Percentiles rank a stretch among this genome's conserved stretches.
These are phyloP conservation scores for Clathrus columnatus DNA, from an alignment of 768 basidiomycete species.

Conservation along the genomic window DNA sequence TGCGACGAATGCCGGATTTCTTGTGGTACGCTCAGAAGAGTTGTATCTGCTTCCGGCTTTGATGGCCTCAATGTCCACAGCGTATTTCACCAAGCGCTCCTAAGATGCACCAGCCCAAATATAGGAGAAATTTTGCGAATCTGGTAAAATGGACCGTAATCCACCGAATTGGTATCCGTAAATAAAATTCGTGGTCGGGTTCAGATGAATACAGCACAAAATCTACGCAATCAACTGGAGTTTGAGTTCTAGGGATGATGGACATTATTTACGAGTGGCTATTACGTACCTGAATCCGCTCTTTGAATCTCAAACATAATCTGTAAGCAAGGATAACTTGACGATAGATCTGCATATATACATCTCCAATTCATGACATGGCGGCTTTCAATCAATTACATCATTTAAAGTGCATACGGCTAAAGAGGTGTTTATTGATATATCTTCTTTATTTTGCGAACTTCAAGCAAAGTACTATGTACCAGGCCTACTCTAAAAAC, in stretches of 20 bases:
- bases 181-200: too few species aligned
- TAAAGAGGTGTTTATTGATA: conserved; percentile 27
- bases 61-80: not conserved
- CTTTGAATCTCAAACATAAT: too few species aligned
- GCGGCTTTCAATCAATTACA: conserved; percentile 18
- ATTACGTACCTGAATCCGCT: too few species aligned
- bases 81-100: conserved; percentile 12
- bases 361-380: not conserved
- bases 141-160: conserved; percentile 9
- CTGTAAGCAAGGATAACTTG: too few species aligned
- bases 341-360: not conserved
- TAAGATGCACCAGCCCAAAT: conserved; percentile 19
- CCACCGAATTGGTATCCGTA: conserved; percentile 14
- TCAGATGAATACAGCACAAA: too few species aligned
- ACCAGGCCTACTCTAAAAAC: too few species aligned
- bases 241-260: too few species aligned
- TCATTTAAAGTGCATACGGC: conserved; percentile 31
- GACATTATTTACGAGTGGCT: too few species aligned
- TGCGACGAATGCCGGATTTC: not conserved
- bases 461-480: too few species aligned
- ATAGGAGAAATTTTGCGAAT: conserved; percentile 18
- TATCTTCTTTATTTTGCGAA: not conserved
- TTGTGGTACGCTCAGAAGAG: not conserved
- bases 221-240: too few species aligned
- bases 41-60: not conserved